Conservation (phyloP, 495 filamentous ascomycete genomes). For the Penicillium roqueforti region DNA sequence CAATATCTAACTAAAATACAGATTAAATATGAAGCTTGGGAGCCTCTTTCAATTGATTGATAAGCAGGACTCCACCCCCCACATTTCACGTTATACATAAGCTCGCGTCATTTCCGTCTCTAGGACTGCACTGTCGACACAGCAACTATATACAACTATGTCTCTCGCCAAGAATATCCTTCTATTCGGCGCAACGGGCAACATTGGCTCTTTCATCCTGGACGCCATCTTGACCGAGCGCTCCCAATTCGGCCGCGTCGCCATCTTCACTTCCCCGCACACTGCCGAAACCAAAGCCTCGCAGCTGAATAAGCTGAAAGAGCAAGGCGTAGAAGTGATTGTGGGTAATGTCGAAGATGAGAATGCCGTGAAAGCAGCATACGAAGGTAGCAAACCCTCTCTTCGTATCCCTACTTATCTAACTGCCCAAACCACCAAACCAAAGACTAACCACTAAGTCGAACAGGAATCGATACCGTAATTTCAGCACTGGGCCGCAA, state of each 20-base stretch:
- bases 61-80: conserved; percentile 24
- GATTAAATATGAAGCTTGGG: background rate
- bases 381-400: conserved; percentile 32
- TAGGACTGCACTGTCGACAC: background rate
- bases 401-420: background rate
- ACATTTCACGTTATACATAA: conserved; percentile 1
- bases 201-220: conserved; percentile 63
- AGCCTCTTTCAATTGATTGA: conserved; percentile 10
- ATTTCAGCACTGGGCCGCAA: conserved; percentile 61
- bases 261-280: conserved; percentile 59
- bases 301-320: conserved; percentile 38
- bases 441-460: background rate
- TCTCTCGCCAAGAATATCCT: conserved; percentile 47
- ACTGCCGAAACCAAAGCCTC: conserved; percentile 42
- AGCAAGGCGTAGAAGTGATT: conserved; percentile 52
- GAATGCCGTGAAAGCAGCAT: conserved; percentile 50
- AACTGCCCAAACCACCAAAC: background rate
- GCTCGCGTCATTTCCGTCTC: background rate
- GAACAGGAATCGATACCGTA: conserved; percentile 56
- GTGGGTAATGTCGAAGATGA: conserved; percentile 54
- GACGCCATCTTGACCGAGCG: conserved; percentile 52
- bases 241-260: conserved; percentile 49
- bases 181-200: conserved; percentile 66
- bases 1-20: background rate
- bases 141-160: conserved; percentile 5